Base-by-base conservation (phyloP, 768 basidiomycete genomes). In the Kwoniella botswanensis region DNA sequence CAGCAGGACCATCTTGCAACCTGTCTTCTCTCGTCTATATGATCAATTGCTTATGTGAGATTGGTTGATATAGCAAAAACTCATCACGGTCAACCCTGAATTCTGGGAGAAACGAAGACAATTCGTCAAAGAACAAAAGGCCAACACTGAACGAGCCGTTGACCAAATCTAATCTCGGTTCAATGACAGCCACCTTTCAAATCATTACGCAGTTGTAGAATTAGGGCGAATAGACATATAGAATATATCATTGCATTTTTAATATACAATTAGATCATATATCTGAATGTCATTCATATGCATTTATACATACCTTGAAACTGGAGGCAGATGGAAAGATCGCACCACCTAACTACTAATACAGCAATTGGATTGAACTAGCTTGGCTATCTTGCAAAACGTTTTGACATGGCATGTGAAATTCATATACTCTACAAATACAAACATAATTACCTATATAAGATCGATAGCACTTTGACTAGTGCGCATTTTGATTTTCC, bases 61-160 rank as follows among this genome's bases (percentile, higher is more conserved):
- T 42, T 1, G 4, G 24, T 12, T 17, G 12, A 4, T 53, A 54
- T 50, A 71, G 70, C 70, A 71, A 71, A 71, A 71, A 65, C 60
- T 71, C 54, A 65, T 71, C 59, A 66, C 70, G 52, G 56, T 66
- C 42, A 65, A 71, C 64, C 63, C 43, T 24, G 70, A 71, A 22
- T 71, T 71, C 70, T 71, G 70, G 70, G 70, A 65, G 24, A 71
- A 71, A 59, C 70, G 70, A 71, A 42, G 46, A 43, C 46, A 57
- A 43, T 15, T 29, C 29, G 57, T 56, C 53, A 63, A 44, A 15
- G 61, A 69, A 5, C 63, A 67, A 57, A 24, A 67, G 43, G 60
- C 63, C 57, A 55, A 61, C 41, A 18, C 10, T 50, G 21, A 65
- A 50, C 64, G 70, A 61, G 65, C 53, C 53, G 70, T 71, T 65